These are phyloP conservation scores for Kodamaea hsintzibuensis DNA, from an alignment of 805 yeast genomes.

Conservation along the genomic window DNA sequence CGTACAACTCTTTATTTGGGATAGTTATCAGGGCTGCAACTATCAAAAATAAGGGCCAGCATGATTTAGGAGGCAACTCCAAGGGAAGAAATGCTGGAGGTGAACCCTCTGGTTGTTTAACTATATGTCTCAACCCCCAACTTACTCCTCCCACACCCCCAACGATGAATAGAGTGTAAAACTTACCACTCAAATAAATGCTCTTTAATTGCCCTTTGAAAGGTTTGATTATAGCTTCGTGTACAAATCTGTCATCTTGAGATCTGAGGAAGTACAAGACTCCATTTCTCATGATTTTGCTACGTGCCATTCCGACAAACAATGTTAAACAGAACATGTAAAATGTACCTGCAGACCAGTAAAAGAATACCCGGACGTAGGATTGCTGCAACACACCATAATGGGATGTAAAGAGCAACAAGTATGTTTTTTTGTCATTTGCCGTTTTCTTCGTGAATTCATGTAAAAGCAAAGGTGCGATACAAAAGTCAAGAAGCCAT, in stretches of 20 bases:
- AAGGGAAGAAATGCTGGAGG: slow-evolving; percentile 1
- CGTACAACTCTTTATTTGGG: slow-evolving; percentile 5
- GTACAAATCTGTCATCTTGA: slow-evolving; percentile 87
- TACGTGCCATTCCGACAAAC: slow-evolving; percentile 81
- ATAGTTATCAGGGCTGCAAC: slow-evolving; percentile 16
- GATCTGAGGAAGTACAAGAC: slow-evolving; percentile 89
- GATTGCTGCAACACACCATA: slow-evolving; percentile 18
- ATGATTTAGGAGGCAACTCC: not conserved
- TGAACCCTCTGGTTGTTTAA: not conserved
- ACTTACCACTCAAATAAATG: slow-evolving; percentile 68
- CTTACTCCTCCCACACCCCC: slow-evolving; percentile 73
- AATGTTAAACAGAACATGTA: slow-evolving; percentile 89
- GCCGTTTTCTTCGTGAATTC: slow-evolving; percentile 1
- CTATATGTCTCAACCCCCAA: slow-evolving; percentile 37
- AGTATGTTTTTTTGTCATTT: slow-evolving; percentile 14
- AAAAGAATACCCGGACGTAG: slow-evolving; percentile 21
- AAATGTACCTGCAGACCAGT: slow-evolving; percentile 75
- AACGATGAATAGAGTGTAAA: slow-evolving; percentile 71
- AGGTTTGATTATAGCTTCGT: slow-evolving; percentile 83
- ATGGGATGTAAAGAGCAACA: slow-evolving; percentile 25
- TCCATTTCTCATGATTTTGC: slow-evolving; percentile 76
- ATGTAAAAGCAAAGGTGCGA: slow-evolving; percentile 53
- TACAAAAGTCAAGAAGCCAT: slow-evolving; percentile 64
- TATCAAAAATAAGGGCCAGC: not conserved
- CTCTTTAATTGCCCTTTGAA: slow-evolving; percentile 70